These are phyloP conservation scores for Thamnidium elegans DNA, from an alignment of 192 early-diverging fungal species.

Conservation along the genomic window DNA sequence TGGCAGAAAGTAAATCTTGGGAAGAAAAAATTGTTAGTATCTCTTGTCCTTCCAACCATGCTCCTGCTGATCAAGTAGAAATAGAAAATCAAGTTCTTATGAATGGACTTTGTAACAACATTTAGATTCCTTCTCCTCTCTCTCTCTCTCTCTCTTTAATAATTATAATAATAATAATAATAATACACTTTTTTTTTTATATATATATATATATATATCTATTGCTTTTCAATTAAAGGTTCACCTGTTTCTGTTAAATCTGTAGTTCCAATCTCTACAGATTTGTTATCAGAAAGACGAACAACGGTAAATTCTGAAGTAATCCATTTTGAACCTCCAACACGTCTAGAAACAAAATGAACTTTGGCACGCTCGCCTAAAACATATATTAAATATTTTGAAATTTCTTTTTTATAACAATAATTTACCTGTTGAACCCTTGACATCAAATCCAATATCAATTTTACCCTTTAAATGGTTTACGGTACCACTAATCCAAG, in stretches of 20 bases:
- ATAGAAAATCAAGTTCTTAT: slow-evolving; percentile 48
- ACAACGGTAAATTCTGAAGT: slow-evolving; percentile 45
- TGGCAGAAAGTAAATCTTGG: slow-evolving; percentile 38
- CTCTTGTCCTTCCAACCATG: slow-evolving; percentile 49
- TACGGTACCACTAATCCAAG: slow-evolving; percentile 62
- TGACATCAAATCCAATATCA: slow-evolving; percentile 51
- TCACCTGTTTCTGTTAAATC: slow-evolving; percentile 26
- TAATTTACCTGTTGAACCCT: slow-evolving; percentile 45
- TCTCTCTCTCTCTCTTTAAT: too few relatives aligned
- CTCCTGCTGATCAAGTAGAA: slow-evolving; percentile 45
- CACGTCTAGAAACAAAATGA: slow-evolving; percentile 39
- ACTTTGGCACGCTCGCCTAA: slow-evolving; percentile 33
- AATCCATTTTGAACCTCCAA: slow-evolving; percentile 35
- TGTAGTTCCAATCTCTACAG: slow-evolving; percentile 21
- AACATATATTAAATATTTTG: neutral
- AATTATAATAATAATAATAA: neutral
- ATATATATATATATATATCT: neutral
- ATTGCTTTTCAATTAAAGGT: slow-evolving; percentile 8
- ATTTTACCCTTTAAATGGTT: slow-evolving; percentile 60
- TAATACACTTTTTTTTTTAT: neutral
- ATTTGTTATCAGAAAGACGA: slow-evolving; percentile 16
- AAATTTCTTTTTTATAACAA: neutral
- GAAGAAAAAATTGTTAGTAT: slow-evolving; percentile 23
- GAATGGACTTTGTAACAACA: slow-evolving; percentile 37
- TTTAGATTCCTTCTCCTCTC: neutral